Percentiles rank a stretch among this genome's conserved stretches.
These are phyloP conservation scores for Beauveria sp. DNA, from an alignment of 2,329 filamentous ascomycete genomes.

Conservation along the genomic window DNA sequence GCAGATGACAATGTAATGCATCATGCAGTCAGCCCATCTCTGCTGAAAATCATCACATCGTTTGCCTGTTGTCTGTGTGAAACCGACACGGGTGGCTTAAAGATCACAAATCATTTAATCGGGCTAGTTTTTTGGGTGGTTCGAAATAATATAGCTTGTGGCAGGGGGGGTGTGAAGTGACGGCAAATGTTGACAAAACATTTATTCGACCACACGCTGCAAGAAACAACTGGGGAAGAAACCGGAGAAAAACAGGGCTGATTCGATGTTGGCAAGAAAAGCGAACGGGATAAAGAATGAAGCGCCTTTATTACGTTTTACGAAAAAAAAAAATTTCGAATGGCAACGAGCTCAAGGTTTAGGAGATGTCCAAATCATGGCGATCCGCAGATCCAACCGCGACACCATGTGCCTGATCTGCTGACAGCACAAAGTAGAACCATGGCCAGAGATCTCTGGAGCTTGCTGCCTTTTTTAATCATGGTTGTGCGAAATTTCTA, in stretches of 20 bases:
- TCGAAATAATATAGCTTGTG: not conserved
- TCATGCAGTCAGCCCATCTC: not conserved
- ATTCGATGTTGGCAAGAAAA: not conserved
- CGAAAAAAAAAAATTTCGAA: not conserved
- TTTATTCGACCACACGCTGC: not conserved
- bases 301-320: not conserved
- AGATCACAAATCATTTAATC: slow-evolving; percentile 4
- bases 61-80: not conserved
- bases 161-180: not conserved
- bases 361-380: no score
- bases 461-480: no score
- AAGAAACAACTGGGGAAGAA: not conserved
- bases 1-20: not conserved
- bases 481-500: no score
- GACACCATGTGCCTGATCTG: no score
- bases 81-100: not conserved
- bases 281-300: not conserved
- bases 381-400: no score
- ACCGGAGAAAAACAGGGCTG: not conserved
- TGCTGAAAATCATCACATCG: not conserved
- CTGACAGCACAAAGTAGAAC: no score
- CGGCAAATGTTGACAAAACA: slow-evolving; percentile 7
- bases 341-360: no score
- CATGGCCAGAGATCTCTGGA: no score
- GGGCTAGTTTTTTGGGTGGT: not conserved